Percentiles rank a stretch among this genome's conserved stretches.
Evolutionary conservation across 1,284 basidiomycete genomes (phyloP).

Genomic region (Trichosporon coremiiforme): DNA sequence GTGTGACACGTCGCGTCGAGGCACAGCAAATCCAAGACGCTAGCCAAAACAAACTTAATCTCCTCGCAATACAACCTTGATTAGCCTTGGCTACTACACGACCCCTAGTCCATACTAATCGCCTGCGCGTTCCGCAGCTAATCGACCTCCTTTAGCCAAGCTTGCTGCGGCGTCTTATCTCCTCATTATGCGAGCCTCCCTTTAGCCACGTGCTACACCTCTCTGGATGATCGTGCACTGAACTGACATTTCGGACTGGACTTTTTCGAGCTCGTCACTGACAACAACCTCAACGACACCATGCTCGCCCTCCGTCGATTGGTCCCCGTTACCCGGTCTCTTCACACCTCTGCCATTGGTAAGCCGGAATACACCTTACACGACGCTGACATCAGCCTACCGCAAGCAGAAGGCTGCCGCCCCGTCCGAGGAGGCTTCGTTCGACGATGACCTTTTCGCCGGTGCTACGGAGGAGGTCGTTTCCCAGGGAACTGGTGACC

Average conservation of each 20-base stretch:
- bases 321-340: slow-evolving; percentile 23
- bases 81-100: neutral
- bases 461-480: slow-evolving; percentile 22
- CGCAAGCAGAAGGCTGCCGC: slow-evolving; percentile 23
- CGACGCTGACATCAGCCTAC: neutral
- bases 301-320: slow-evolving; percentile 33
- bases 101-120: neutral
- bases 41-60: slow-evolving; percentile 15
- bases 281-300: slow-evolving; percentile 19
- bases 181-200: slow-evolving; percentile 1
- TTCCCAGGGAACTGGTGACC: slow-evolving; percentile 9
- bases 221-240: neutral
- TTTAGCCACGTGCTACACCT: neutral
- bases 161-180: slow-evolving; percentile 1
- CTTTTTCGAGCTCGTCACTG: slow-evolving; percentile 17
- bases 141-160: neutral
- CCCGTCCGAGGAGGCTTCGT: neutral
- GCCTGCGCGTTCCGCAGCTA: slow-evolving; percentile 6
- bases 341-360: slow-evolving; percentile 25
- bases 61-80: neutral
- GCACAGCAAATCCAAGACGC: slow-evolving; percentile 9
- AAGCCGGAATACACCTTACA: no score
- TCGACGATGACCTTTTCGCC: slow-evolving; percentile 27
- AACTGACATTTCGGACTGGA: slow-evolving; percentile 8
- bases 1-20: slow-evolving; percentile 17